Evolutionary conservation across 2,329 filamentous ascomycete species (phyloP), one percentile per base, ranked within the genome.

Genomic region (Acrodontium crateriforme): DNA sequence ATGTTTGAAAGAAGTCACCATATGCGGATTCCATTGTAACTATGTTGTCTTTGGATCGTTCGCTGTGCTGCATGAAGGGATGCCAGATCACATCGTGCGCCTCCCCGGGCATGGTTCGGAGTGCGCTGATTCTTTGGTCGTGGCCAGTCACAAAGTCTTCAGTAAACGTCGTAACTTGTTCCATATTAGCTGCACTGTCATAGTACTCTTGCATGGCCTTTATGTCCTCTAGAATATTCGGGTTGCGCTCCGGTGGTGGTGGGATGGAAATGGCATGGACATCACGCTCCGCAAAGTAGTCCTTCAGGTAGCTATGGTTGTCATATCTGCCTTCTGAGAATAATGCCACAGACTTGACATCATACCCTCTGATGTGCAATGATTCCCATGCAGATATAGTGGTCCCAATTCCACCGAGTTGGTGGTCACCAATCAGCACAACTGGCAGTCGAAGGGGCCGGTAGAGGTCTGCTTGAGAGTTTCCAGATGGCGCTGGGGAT

Each of bases 301-400:
- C 58, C 5, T 55, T 53, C 1, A 89, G 56, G 41, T 83, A 87
- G 3, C 58, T 54, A 26, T 76, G 64, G 36, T 87, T 87, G 30
- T 70, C 60, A 39, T 81, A 83, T 18, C 63, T 59, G 0, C 63
- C 57, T 22, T 82, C 68, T 9, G 68, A 55, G 44, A 91, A 85
- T 8, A 87, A 53, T 1, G 84, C 49, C 0, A 89, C 64, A 0
- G 68, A 65, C 33, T 76, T 69, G 6, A 91, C 62, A 38, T 87
- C 77, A 41, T 87, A 85, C 2, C 82, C 82, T 11, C 83, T 67
- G n/a, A 87, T 56, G 25, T 69, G 63, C 1, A 91, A 60, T 2
- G 78, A 83, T 53, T 91, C 82, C 39, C 73, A 85, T 0, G 83
- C 79, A 0, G 78, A 76, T 23, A 91, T 79, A 0, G 82, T 82